Evolutionary conservation across 2,329 filamentous ascomycete genomes (phyloP).

Genomic region (Curvularia eragrostidis): DNA sequence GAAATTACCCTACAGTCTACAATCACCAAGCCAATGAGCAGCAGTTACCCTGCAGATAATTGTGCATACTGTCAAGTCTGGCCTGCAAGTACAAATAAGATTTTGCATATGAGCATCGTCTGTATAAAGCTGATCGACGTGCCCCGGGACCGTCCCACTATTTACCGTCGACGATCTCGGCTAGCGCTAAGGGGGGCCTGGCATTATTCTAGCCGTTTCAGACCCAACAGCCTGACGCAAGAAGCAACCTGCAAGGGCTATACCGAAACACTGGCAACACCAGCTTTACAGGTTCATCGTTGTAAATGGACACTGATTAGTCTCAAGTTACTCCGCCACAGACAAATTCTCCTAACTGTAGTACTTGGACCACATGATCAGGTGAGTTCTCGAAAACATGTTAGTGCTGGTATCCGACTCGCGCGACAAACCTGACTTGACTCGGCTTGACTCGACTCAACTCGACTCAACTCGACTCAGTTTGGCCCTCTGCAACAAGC

Average conservation of each 20-base stretch:
- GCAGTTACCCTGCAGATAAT: background rate
- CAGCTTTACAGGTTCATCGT: slow-evolving; percentile 7
- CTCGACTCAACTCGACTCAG: background rate
- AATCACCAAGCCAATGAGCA: background rate
- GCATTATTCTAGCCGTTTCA: slow-evolving; percentile 12
- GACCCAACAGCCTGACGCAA: slow-evolving; percentile 7
- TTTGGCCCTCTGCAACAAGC: background rate
- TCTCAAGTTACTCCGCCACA: background rate
- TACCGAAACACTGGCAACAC: slow-evolving; percentile 10
- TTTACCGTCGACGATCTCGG: slow-evolving; percentile 5
- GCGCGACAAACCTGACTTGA: background rate
- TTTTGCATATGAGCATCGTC: slow-evolving; percentile 7
- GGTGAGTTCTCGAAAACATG: background rate
- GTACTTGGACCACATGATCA: background rate
- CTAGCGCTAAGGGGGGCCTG: slow-evolving; percentile 1
- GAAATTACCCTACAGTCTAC: background rate
- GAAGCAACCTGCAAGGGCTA: slow-evolving; percentile 5
- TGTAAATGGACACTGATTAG: background rate
- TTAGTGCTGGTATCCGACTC: background rate
- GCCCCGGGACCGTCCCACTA: slow-evolving; percentile 8
- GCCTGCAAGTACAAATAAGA: slow-evolving; percentile 5
- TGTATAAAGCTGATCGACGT: slow-evolving; percentile 12
- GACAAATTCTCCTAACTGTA: background rate
- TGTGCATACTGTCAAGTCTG: background rate
- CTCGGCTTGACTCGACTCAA: background rate